Evolutionary conservation across 306 rosid species (phyloP), one percentile per base, ranked within the genome.

Genomic region (Cicer chorassanicum): DNA sequence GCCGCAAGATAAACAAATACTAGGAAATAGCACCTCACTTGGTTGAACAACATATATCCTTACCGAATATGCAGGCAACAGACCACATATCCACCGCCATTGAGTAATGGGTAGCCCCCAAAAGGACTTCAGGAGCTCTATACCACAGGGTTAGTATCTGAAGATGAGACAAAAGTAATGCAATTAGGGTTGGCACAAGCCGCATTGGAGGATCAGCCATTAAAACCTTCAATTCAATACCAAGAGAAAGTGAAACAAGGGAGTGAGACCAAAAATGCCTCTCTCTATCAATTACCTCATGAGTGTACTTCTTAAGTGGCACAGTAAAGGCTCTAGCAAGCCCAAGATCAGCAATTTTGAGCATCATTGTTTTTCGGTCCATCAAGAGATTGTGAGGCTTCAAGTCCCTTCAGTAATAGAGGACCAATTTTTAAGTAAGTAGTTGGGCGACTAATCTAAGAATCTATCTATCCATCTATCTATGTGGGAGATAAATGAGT

Each of bases 61-160:
- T 83, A 93, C 98, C 98, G 73, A 94, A 94, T 67, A 94, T 92
- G 82, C 99, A 94, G 51, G 64, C 99, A 69, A 94, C 97, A 62
- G 97, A 94, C 99, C 99, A 94, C 63, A 94, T 87, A 64, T 94
- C 99, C 18, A 94, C 97, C 0, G 89, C 99, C 66, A 92, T 94
- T 36, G 99, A 94, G 89, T 94, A 94, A 84, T 92, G 96, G 29
- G 99, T 92, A 4, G 93, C 88, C n/a, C 99, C 97, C 73, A 94
- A 59, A 71, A 94, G 97, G 59, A 94, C 99, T 83, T 94, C 97
- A 38, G 97, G 97, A 29, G 99, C 99, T 86, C 97, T 88, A 70
- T 94, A 92, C 97, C 97, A 94, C 9, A 94, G 91, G 36, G 97
- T 94, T 55, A 92, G 71, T 60, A 92, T 91, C 96, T 91, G 91